Evolutionary conservation across 139 green algal species (phyloP), one percentile per base, ranked within the genome.

Genomic region (Auxenochlorella protothecoides): DNA sequence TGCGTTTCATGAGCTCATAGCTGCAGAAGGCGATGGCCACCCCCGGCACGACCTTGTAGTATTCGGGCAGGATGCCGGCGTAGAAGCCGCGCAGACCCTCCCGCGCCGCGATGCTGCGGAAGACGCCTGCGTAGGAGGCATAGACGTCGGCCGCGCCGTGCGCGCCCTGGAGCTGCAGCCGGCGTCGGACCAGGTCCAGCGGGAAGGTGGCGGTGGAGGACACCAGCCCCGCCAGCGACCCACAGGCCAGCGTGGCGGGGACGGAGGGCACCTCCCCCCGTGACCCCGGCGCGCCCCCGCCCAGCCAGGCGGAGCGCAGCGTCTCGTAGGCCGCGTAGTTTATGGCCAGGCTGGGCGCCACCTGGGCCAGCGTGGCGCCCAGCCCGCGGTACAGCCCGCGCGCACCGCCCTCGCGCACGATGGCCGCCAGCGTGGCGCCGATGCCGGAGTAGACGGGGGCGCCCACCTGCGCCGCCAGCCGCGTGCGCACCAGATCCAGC

Each of bases 311-410:
- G 0, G 78, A 79, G 7, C 90, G 80, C 68, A 89, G 65, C 13
- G 80, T 88, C 70, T 96, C 92, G 64, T 97, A 97, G 2, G 92
- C 82, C 57, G 77, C 86, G 73, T 95, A 97, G 70, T 97, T 97
- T 68, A 97, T 87, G 11, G 92, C 92, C 3, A 97, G 80, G 51
- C 80, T 89, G 5, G 92, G 92, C 0, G 77, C 85, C 16, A 86
- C 79, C 70, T 82, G 83, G 59, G 90, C 55, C 44, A 99, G 84
- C 44, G 94, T 98, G 8, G 93, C 88, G 0, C 88, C 85, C 53
- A 98, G 84, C 3, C 94, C 94, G 65, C 88, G 81, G 79, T 98
- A 98, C 64, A 98, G 80, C 14, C 94, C 94, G 27, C 27, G 53
- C 6, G 81, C 56, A 0, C 94, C 92, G 72, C 96, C 92, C 27